Conservation (phyloP, 768 basidiomycete genomes). For the Crepidotus variabilis region DNA sequence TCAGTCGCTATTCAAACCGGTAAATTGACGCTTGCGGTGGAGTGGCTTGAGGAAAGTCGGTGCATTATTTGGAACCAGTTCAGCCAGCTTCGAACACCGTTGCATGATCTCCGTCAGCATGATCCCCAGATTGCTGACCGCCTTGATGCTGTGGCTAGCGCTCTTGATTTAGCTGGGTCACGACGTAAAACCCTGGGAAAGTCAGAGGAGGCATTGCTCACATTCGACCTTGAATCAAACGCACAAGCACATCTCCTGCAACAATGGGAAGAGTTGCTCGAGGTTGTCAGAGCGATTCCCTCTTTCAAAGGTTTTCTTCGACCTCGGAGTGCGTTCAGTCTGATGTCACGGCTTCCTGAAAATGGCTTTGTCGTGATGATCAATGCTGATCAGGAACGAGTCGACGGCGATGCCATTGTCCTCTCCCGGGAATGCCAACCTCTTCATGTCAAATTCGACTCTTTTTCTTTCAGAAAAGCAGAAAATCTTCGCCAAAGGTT, state of each 20-base stretch:
- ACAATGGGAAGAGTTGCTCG: slow-evolving; percentile 13
- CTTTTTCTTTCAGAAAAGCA: slow-evolving; percentile 7
- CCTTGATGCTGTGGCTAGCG: slow-evolving; percentile 6
- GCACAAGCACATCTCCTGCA: slow-evolving; percentile 8
- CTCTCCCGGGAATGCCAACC: background rate
- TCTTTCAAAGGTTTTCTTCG: slow-evolving; percentile 17
- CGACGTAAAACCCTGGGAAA: background rate
- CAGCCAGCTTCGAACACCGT: slow-evolving; percentile 17
- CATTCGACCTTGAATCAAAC: slow-evolving; percentile 9
- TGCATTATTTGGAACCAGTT: slow-evolving; percentile 25
- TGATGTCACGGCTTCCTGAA: slow-evolving; percentile 5
- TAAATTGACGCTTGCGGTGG: slow-evolving; percentile 12
- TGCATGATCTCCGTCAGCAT: slow-evolving; percentile 11
- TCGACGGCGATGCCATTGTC: slow-evolving; percentile 16
- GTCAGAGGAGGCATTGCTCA: background rate
- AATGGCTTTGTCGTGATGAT: slow-evolving; percentile 15
- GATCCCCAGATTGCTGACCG: slow-evolving; percentile 10
- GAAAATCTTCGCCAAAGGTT: background rate
- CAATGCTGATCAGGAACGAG: slow-evolving; percentile 12
- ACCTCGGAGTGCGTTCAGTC: slow-evolving; percentile 1
- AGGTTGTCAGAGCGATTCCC: slow-evolving; percentile 5
- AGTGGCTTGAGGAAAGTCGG: slow-evolving; percentile 29
- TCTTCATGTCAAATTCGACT: slow-evolving; percentile 7
- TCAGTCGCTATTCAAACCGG: background rate
- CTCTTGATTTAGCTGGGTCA: slow-evolving; percentile 7